Evolutionary conservation across 306 rosid genomes (phyloP), one percentile per base, ranked within the genome.

Genomic region (Alnus rubra): DNA sequence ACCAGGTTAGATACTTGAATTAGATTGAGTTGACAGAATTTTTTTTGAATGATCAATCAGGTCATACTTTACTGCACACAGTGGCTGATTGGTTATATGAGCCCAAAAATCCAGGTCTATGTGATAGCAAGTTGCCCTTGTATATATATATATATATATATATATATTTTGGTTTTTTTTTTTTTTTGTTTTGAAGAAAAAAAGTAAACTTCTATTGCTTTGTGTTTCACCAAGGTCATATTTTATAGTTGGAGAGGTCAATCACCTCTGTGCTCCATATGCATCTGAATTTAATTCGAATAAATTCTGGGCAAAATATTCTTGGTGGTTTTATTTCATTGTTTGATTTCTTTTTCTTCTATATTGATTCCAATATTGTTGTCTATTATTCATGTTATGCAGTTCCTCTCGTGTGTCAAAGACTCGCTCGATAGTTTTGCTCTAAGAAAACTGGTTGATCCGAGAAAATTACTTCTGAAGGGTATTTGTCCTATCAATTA

Each of bases 1-100:
- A 79, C 79, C 88, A 83, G 89, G 91, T 84, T 84, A 86, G 86
- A 56, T 39, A 48, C 76, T 74, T 18, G 44, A 48, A 23, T 7
- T 82, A 73, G 80, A 37, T 15, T 79, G 72, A 55, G 64, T 78
- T 48, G 74, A 73, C 78, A 69, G 75, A 55, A 74, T 79, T 75
- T 71, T 19, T 78, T 70, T 74, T 68, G 50, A 82, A 80, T 71
- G 31, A 79, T 67, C 68, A 82, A 79, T 71, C 39, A 77, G 87
- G 84, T 75, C 58, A 77, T 80, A 78, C 78, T 52, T 45, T 54
- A 79, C 31, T 75, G 72, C 74, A 53, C 62, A 37, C 63, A 75
- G 70, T 84, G 76, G 79, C 68, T 76, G 69, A 74, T 78, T 78
- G 71, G 83, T 56, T 74, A 68, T 82, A 47, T 59, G 76, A 31